These are phyloP conservation scores for Diversispora epigaea DNA, from an alignment of 192 early-diverging fungal species.

Conservation along the genomic window DNA sequence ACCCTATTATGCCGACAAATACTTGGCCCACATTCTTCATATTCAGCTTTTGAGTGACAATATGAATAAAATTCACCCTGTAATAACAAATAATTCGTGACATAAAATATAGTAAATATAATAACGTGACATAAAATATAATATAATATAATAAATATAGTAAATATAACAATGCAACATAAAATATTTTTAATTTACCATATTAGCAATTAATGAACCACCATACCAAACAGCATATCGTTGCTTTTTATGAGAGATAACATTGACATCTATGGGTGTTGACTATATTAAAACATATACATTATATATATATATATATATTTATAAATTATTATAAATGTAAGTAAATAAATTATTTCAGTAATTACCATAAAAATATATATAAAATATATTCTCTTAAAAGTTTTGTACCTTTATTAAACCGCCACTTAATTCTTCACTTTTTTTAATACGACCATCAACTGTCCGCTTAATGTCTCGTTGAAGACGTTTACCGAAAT, in stretches of 20 bases:
- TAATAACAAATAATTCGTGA: constrained; percentile 7
- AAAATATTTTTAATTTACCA: constrained; percentile 51
- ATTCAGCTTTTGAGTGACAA: constrained; percentile 97
- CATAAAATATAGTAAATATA: background rate
- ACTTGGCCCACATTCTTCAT: constrained; percentile 95
- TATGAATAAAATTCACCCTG: constrained; percentile 85
- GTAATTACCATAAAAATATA: too few species aligned
- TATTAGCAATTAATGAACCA: constrained; percentile 90
- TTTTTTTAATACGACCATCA: constrained; percentile 67
- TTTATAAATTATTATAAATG: background rate
- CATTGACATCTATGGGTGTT: constrained; percentile 91
- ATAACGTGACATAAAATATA: background rate
- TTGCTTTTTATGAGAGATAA: constrained; percentile 97
- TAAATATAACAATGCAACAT: too few species aligned
- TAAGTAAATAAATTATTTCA: background rate
- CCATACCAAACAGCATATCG: constrained; percentile 99
- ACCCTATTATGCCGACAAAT: constrained; percentile 93
- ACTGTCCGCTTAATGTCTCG: constrained; percentile 91
- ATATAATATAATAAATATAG: too few species aligned
- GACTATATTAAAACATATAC: constrained; percentile 58
- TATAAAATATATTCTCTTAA: too few species aligned
- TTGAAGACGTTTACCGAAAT: constrained; percentile 91
- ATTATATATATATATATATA: background rate
- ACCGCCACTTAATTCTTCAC: constrained; percentile 75
- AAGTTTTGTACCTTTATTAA: constrained; percentile 38